A percentile compares a stretch with the other conserved stretches of the same genome.
Conservation (phyloP, 2,329 filamentous ascomycete genomes). For the Colletotrichum tropicale region DNA sequence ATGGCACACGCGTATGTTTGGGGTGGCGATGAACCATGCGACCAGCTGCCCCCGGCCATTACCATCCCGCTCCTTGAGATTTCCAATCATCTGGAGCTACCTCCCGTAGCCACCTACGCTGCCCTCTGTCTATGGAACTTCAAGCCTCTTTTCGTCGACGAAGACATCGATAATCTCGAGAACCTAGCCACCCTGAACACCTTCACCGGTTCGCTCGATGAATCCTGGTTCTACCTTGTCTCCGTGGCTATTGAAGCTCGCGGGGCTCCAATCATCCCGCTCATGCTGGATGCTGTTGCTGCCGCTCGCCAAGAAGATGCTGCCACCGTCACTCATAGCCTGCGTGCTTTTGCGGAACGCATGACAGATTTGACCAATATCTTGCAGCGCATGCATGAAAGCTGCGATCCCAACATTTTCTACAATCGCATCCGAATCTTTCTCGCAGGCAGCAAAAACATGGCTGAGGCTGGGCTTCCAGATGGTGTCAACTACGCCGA, state of each 20-base stretch:
- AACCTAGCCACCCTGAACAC: constrained; percentile 89
- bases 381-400: constrained; percentile 90
- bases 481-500: constrained; percentile 88
- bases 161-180: constrained; percentile 81
- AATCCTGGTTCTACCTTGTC: constrained; percentile 98
- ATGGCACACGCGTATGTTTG: constrained; percentile 96
- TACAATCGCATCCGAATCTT: constrained; percentile 97
- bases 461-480: constrained; percentile 91
- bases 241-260: constrained; percentile 95
- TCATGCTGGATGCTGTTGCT: constrained; percentile 87
- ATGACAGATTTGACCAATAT: constrained; percentile 83
- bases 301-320: constrained; percentile 76
- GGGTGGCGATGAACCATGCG: constrained; percentile 84
- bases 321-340: constrained; percentile 73
- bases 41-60: constrained; percentile 79
- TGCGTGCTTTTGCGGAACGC: constrained; percentile 84
- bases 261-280: constrained; percentile 82
- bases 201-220: constrained; percentile 92
- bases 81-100: constrained; percentile 80
- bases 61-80: constrained; percentile 82
- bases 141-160: constrained; percentile 85
- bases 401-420: constrained; percentile 92
- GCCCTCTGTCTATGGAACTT: constrained; percentile 96
- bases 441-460: constrained; percentile 95
- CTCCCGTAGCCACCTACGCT: constrained; percentile 92